Conservation (phyloP, 345 rosid species). For the Hibiscus trionum region DNA sequence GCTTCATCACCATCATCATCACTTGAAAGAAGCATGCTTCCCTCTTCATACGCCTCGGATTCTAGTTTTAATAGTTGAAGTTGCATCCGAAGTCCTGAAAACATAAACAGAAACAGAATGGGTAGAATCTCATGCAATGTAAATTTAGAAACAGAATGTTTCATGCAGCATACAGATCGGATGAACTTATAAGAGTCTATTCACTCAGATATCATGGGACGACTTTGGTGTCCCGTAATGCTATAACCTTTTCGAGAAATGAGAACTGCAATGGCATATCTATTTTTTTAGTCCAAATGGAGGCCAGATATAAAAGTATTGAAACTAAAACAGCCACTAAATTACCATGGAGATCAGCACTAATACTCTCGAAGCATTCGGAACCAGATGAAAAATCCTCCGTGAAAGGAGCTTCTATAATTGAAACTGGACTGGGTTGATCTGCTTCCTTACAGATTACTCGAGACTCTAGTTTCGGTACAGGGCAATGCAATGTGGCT, state of each 20-base stretch:
- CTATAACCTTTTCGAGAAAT: background rate
- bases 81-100: conserved; percentile 83
- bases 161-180: background rate
- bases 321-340: background rate
- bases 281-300: background rate
- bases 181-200: background rate
- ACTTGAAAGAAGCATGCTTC: conserved; percentile 49
- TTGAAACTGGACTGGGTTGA: conserved; percentile 94
- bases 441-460: conserved; percentile 68
- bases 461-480: conserved; percentile 40
- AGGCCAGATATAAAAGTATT: background rate
- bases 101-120: background rate
- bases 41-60: conserved; percentile 63
- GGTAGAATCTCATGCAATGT: background rate
- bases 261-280: background rate
- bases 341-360: conserved; percentile 89
- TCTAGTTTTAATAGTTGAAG: conserved; percentile 80
- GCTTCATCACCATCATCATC: conserved; percentile 56
- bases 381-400: conserved; percentile 74
- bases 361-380: conserved; percentile 89
- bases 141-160: background rate
- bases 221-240: background rate
- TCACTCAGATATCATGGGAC: background rate
- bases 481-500: conserved; percentile 26
- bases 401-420: conserved; percentile 74